These are phyloP conservation scores for Chrysopogon serrulatus DNA, from an alignment of 176 grass and related monocot species.

Conservation along the genomic window DNA sequence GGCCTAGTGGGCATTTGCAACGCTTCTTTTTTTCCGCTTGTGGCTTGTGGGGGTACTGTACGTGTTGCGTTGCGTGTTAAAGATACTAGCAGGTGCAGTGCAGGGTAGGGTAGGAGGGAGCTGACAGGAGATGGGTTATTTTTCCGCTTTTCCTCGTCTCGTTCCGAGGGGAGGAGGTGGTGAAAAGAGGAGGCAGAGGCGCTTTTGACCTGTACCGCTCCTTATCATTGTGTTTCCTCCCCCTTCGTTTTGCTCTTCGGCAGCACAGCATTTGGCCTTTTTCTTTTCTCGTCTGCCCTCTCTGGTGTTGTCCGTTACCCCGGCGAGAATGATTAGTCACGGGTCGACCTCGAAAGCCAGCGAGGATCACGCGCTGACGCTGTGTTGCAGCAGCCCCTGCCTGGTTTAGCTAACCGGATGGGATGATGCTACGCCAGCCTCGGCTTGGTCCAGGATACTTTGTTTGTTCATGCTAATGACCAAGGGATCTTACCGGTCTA, in stretches of 20 bases:
- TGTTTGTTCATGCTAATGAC: background rate
- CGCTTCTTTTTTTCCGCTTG: background rate
- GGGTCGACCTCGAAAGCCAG: background rate
- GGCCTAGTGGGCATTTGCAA: background rate
- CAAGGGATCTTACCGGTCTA: background rate
- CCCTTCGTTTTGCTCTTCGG: background rate
- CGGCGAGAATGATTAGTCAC: slow-evolving; percentile 12
- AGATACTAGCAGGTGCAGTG: too few relatives aligned
- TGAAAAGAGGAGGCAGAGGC: background rate
- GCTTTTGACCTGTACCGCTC: slow-evolving; percentile 33
- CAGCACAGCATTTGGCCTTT: background rate
- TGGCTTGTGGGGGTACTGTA: background rate
- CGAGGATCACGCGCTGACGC: background rate
- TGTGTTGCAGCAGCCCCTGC: background rate
- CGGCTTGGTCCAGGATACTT: background rate
- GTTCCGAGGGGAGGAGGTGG: background rate
- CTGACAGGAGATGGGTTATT: background rate
- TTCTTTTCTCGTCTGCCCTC: background rate
- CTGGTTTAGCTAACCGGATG: background rate
- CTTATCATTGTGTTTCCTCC: slow-evolving; percentile 34
- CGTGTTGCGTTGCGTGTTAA: background rate
- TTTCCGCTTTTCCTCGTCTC: slow-evolving; percentile 11
- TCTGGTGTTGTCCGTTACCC: too few relatives aligned
- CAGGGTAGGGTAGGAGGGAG: too few relatives aligned
- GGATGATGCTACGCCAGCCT: background rate